Evolutionary conservation across 2,329 filamentous ascomycete species (phyloP).

Genomic region (Cladosporium sp.): DNA sequence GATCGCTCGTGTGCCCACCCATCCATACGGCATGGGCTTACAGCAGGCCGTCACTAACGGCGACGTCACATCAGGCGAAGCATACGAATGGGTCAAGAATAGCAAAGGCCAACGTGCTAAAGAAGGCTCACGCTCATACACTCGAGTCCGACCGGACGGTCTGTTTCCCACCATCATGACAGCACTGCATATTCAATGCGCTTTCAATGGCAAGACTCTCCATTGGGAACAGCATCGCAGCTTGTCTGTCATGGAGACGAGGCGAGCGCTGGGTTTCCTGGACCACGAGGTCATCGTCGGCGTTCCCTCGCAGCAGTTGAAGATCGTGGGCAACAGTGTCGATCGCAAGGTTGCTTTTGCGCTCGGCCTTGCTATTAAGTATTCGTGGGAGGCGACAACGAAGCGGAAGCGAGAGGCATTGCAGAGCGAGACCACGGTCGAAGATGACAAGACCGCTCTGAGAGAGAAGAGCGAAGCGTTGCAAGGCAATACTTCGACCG

Average conservation of each 20-base stretch:
- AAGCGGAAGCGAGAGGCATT: no score
- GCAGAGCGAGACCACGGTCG: no score
- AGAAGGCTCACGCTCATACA: slow-evolving; percentile 38
- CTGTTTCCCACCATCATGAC: slow-evolving; percentile 65
- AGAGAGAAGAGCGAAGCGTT: no score
- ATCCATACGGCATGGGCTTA: slow-evolving; percentile 38
- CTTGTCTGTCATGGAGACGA: slow-evolving; percentile 62
- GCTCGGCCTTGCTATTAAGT: slow-evolving; percentile 59
- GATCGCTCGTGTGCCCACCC: slow-evolving; percentile 56
- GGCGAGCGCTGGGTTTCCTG: slow-evolving; percentile 65
- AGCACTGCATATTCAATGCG: slow-evolving; percentile 46
- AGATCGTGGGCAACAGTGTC: slow-evolving; percentile 73
- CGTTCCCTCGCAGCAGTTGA: slow-evolving; percentile 50
- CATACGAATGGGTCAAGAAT: slow-evolving; percentile 22
- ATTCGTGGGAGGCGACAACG: slow-evolving; percentile 48
- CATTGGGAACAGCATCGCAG: slow-evolving; percentile 65
- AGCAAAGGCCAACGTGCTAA: slow-evolving; percentile 16
- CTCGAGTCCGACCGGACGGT: slow-evolving; percentile 48
- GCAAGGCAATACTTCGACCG: no score
- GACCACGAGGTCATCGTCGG: slow-evolving; percentile 70
- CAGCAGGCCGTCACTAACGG: slow-evolving; percentile 26
- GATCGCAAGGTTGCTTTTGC: slow-evolving; percentile 64
- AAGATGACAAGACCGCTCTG: no score
- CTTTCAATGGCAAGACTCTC: slow-evolving; percentile 50
- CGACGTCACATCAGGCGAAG: slow-evolving; percentile 24